These are phyloP conservation scores for Pichia sp. DNA, from an alignment of 1,139 yeast genomes.

Conservation along the genomic window DNA sequence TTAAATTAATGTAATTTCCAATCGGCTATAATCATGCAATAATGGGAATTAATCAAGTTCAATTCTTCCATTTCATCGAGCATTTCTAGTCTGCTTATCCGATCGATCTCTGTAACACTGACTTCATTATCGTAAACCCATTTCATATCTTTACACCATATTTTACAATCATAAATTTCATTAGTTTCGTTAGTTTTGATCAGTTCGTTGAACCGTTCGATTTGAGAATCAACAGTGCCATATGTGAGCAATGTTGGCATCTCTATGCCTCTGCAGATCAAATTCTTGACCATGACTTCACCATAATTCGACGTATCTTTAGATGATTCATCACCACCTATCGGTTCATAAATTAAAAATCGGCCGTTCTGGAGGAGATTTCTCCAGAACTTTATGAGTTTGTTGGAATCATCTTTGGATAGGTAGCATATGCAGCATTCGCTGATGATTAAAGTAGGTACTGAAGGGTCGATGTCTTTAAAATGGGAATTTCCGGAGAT, in stretches of 20 bases:
- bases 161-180: constrained; percentile 16
- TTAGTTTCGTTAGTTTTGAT: constrained; percentile 24
- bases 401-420: constrained; percentile 53
- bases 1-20: constrained; percentile 25
- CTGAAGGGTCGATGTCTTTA: constrained; percentile 33
- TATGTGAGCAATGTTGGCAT: constrained; percentile 59
- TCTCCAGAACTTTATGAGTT: constrained; percentile 46
- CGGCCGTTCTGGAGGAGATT: constrained; percentile 33
- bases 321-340: constrained; percentile 42
- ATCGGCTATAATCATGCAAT: constrained; percentile 48
- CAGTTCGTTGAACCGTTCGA: constrained; percentile 33
- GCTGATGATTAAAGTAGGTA: constrained; percentile 74
- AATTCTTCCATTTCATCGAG: constrained; percentile 92
- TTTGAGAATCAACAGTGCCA: constrained; percentile 49
- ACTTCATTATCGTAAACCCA: constrained; percentile 62
- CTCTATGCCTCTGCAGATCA: constrained; percentile 68
- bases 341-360: constrained; percentile 80
- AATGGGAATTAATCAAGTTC: constrained; percentile 69
- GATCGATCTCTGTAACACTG: constrained; percentile 40
- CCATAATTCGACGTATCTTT: constrained; percentile 57
- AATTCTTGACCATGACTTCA: constrained; percentile 72
- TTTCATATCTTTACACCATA: constrained; percentile 55
- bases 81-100: constrained; percentile 67
- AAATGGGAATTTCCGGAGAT: neutral
- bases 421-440: constrained; percentile 92